phyloP scores from a whole-genome alignment of 495 filamentous ascomycete genomes.

The Daldinia grandis region DNA sequence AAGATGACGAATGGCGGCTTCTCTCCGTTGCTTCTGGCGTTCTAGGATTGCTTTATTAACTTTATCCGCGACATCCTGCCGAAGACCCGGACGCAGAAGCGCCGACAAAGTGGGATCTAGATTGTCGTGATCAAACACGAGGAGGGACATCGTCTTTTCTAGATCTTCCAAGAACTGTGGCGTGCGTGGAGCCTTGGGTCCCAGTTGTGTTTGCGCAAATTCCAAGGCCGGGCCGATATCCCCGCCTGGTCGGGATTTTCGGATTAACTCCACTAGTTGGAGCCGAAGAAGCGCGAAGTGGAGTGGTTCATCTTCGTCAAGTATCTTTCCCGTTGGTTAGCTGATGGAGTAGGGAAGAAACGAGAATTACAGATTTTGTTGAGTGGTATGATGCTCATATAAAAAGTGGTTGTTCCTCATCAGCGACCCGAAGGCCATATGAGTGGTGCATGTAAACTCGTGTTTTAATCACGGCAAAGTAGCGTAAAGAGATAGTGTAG shows the following conservation, averaged over 20 bases:
- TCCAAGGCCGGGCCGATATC: constrained; percentile 84
- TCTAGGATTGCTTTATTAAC: constrained; percentile 90
- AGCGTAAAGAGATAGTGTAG: background rate
- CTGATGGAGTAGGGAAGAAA: constrained; percentile 33
- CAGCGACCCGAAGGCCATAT: constrained; percentile 84
- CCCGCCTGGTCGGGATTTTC: constrained; percentile 61
- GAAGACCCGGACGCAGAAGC: constrained; percentile 81
- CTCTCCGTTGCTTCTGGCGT: constrained; percentile 72
- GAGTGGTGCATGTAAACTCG: constrained; percentile 99
- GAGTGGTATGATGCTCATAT: constrained; percentile 71
- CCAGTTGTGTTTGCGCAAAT: constrained; percentile 87
- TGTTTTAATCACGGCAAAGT: constrained; percentile 86
- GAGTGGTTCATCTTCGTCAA: constrained; percentile 83
- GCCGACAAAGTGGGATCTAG: constrained; percentile 77
- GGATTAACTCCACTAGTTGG: constrained; percentile 93
- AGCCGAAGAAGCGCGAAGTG: constrained; percentile 92
- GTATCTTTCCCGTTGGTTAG: constrained; percentile 66
- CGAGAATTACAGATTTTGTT: background rate
- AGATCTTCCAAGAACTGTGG: constrained; percentile 84
- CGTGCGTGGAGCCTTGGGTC: constrained; percentile 84
- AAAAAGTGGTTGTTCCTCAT: constrained; percentile 94
- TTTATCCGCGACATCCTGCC: constrained; percentile 77
- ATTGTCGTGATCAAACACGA: constrained; percentile 80
- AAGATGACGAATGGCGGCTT: constrained; percentile 81
- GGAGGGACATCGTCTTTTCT: constrained; percentile 89